Evolutionary conservation across 2,329 filamentous ascomycete genomes (phyloP), one percentile per base, ranked within the genome.

Genomic region (Fusarium tricinctum): DNA sequence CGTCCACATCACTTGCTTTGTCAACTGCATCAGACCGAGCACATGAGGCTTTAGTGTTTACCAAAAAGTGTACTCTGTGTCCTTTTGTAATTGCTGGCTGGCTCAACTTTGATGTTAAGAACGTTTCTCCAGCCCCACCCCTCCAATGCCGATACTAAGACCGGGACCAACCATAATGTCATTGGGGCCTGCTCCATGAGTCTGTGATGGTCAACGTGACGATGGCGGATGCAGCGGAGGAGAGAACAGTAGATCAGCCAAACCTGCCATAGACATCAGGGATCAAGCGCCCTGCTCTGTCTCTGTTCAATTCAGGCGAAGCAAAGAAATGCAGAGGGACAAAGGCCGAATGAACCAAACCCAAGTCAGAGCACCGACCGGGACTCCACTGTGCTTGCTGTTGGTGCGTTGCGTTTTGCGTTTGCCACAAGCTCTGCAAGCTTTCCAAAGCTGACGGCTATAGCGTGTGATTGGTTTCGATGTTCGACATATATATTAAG

Each of bases 111-210:
- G 56, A 49, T 47, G 35, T 38, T 10, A 19, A 38, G 40, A 50
- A 59, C 45, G 53, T 52, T 49, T 63, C 42, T 35, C 32, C 56
- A 58, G 66, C 66, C 66, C 66, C 66, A 69, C 66, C 56, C 66
- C 66, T 69, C 66, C 66, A 58, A 66, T n/a, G 58, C 39, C 54
- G 59, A 22, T 17, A 63, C 38, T 52, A 45, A 53, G 56, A 44
- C 58, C 40, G 56, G 54, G 58, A 40, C 46, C 39, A 56, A 46
- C 35, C 12, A 53, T 46, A 35, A 66, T 69, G 66, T 58, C 61
- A 62, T 69, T 57, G 54, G 43, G 51, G 55, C 48, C 40, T 48
- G 20, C 33, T 38, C 17, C 35, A n/a, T 38, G 17, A 38, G 17
- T 38, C 35, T 5, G 35, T 19, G 10, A n/a, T 10, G 43, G 59